Base-by-base conservation (phyloP, 306 rosid genomes). In the Malus sylvestris region DNA sequence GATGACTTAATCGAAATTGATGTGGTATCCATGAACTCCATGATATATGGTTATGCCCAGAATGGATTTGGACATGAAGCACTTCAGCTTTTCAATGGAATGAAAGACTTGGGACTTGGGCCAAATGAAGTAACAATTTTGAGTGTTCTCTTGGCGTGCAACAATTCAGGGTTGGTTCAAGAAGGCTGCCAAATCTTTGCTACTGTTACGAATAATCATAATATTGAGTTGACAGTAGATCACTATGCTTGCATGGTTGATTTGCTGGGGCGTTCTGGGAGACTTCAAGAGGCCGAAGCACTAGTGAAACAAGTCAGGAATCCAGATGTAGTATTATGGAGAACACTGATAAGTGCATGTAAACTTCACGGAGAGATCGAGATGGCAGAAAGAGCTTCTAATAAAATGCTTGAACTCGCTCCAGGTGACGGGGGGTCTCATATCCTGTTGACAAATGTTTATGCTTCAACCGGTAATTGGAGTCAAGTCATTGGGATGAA, bases 391-490 rank as follows among this genome's bases (percentile, higher is more conserved):
- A 83, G 89, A 86, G 81, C 84, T 77, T 70, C 52, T 72, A 75
- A 73, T 38, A 80, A 80, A 75, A 77, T 85, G 74, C 82, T 77
- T n/a, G 81, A 85, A 67, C 81, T 87, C 35, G 68, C 92, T 82
- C 87, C 91, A 0, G 77, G 81, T 29, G 92, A 91, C 22, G 89
- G 82, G 67, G 93, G 86, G 60, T 86, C 89, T 33, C 86, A 82
- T 63, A 83, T 88, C 68, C 88, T 91, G 70, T 70, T 91, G 84
- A 76, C 91, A 25, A 89, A 89, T 75, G 82, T 87, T 80, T 89
- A 89, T 87, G 92, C 97, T 62, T 81, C 88, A 35, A 82, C 88
- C 42, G 89, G 89, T 67, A 89, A 89, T 76, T 91, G 97, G 93
- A 81, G 76, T 76, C 84, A 79, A 76, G 92, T 89, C 74, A 86